These are phyloP conservation scores for Vitis amurensis DNA, from an alignment of 164 flowering plant genomes.

Conservation along the genomic window DNA sequence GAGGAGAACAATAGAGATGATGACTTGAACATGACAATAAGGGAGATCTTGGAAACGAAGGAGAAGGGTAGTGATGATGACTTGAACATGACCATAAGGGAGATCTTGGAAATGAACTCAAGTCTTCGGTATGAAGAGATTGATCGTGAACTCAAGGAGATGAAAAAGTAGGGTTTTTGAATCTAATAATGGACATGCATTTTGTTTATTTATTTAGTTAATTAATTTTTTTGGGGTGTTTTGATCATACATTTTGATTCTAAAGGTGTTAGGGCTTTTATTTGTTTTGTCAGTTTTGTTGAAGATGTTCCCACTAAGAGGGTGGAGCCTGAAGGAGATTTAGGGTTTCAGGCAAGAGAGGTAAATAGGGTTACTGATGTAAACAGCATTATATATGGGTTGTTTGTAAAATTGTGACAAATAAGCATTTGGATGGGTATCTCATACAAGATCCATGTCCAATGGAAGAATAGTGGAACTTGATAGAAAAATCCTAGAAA, in stretches of 20 bases:
- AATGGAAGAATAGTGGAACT: too few species aligned
- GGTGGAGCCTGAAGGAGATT: neutral
- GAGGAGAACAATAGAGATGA: too few species aligned
- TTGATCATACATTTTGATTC: neutral
- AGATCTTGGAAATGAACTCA: neutral
- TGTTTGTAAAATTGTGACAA: too few species aligned
- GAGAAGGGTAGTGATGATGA: neutral
- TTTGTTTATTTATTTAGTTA: neutral
- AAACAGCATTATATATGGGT: too few species aligned
- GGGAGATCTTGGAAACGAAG: too few species aligned
- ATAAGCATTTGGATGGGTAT: too few species aligned
- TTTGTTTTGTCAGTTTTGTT: neutral
- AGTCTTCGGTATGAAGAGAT: neutral
- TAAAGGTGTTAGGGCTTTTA: slow-evolving; percentile 1
- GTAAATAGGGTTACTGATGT: too few species aligned
- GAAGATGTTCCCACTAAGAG: neutral
- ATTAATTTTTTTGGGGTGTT: neutral
- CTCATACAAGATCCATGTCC: too few species aligned
- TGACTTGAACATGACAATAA: too few species aligned
- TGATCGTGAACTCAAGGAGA: neutral
- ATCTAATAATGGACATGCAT: neutral
- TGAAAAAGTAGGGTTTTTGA: neutral
- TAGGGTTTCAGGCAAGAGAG: neutral
- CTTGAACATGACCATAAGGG: neutral
- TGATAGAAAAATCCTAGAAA: too few species aligned